Conservation (phyloP, 2,329 filamentous ascomycete species). For the Venturia effusa region DNA sequence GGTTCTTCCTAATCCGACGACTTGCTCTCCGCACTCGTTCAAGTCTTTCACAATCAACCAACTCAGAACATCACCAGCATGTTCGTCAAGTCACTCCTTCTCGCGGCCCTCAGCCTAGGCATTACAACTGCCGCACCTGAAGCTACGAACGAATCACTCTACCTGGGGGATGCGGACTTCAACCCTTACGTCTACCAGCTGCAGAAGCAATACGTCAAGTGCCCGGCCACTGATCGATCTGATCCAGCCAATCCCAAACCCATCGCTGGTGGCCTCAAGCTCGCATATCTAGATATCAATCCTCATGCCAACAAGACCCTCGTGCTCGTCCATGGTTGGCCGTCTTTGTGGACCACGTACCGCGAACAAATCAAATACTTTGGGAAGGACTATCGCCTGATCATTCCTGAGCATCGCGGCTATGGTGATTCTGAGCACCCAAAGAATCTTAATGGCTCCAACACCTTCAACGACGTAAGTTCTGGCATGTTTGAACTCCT, state of each 20-base stretch:
- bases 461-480: slow-evolving; percentile 9
- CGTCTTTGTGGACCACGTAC: slow-evolving; percentile 11
- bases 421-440: slow-evolving; percentile 12
- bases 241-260: slow-evolving; percentile 3
- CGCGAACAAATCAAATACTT: slow-evolving; percentile 12
- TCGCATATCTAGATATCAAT: slow-evolving; percentile 12
- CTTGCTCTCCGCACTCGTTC: neutral
- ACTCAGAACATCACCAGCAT: neutral
- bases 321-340: slow-evolving; percentile 11
- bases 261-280: neutral
- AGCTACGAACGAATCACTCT: neutral
- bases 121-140: neutral
- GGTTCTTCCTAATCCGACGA: neutral
- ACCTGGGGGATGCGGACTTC: neutral
- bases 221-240: neutral
- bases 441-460: neutral
- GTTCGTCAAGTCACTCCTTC: neutral
- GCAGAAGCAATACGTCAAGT: neutral
- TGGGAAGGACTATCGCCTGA: slow-evolving; percentile 11
- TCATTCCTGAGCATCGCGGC: slow-evolving; percentile 11
- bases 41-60: neutral
- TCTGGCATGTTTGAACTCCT: neutral
- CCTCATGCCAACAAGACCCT: slow-evolving; percentile 10
- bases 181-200: neutral
- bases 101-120: neutral